These are phyloP conservation scores for Scheffersomyces ergatensis DNA, from an alignment of 805 yeast genomes.

Conservation along the genomic window DNA sequence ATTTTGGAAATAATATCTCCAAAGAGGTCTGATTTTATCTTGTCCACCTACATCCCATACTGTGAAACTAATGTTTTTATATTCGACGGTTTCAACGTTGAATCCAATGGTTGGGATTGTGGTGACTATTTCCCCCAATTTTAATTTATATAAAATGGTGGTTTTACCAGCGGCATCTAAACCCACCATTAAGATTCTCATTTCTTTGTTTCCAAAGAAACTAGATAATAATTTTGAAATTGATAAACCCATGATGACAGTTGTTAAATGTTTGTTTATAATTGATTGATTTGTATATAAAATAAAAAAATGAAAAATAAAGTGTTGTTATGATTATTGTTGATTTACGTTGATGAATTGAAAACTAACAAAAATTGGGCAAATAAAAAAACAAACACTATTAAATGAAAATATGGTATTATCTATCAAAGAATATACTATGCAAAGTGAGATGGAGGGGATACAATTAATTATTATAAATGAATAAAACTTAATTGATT, in stretches of 20 bases:
- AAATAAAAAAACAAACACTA: too few species aligned
- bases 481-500: too few species aligned
- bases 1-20: constrained; percentile 99
- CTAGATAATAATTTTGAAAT: constrained; percentile 91
- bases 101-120: constrained; percentile 97
- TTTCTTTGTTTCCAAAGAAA: constrained; percentile 96
- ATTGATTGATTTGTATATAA: too few species aligned
- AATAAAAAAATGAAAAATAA: too few species aligned
- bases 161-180: constrained; percentile 98
- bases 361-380: too few species aligned
- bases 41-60: constrained; percentile 99
- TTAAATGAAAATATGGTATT: too few species aligned
- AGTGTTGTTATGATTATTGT: too few species aligned
- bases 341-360: too few species aligned
- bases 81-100: constrained; percentile 96
- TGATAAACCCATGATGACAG: constrained; percentile 98
- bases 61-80: constrained; percentile 93
- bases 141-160: constrained; percentile 90
- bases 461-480: too few species aligned
- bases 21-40: constrained; percentile 96
- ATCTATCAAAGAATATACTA: too few species aligned
- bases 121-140: constrained; percentile 93
- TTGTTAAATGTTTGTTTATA: too few species aligned
- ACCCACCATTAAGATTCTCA: constrained; percentile 98
- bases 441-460: too few species aligned